Evolutionary conservation across 2,329 filamentous ascomycete genomes (phyloP).

Genomic region (Endocalyx cinctus): DNA sequence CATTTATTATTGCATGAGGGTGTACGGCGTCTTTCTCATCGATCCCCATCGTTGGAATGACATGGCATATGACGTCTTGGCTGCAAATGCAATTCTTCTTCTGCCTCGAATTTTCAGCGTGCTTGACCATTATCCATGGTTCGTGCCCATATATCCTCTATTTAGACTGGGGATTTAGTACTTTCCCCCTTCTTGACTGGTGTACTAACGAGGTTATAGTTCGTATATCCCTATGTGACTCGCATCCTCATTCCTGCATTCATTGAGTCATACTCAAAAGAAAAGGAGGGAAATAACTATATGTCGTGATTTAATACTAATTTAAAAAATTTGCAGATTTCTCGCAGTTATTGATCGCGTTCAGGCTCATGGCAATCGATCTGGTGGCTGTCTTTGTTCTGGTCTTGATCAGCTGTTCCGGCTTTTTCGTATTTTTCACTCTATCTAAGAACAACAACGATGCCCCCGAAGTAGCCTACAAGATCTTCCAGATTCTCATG

Average conservation of each 20-base stretch:
- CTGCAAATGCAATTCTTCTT: constrained; percentile 82
- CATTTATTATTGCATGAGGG: constrained; percentile 82
- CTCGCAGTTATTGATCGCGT: constrained; percentile 88
- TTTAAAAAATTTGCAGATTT: too few species aligned
- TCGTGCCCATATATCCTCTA: too few species aligned
- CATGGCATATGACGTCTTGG: constrained; percentile 90
- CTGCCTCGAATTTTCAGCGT: constrained; percentile 90
- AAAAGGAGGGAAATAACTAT: too few species aligned
- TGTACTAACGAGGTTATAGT: too few species aligned
- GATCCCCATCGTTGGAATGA: constrained; percentile 71
- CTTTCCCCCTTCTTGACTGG: too few species aligned
- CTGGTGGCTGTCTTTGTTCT: constrained; percentile 78
- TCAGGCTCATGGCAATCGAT: constrained; percentile 90
- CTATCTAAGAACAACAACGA: constrained; percentile 69
- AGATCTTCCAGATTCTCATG: constrained; percentile 91
- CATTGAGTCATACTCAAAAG: too few species aligned
- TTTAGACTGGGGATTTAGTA: too few species aligned
- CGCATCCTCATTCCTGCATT: too few species aligned
- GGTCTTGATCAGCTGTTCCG: constrained; percentile 83
- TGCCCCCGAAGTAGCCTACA: constrained; percentile 74
- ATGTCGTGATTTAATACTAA: too few species aligned
- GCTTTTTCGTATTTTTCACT: constrained; percentile 93
- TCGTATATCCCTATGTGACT: too few species aligned
- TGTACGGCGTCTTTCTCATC: constrained; percentile 81
- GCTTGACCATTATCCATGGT: constrained; percentile 90